These are phyloP conservation scores for Simmondsia chinensis DNA, from an alignment of 148 eudicot species.

Conservation along the genomic window DNA sequence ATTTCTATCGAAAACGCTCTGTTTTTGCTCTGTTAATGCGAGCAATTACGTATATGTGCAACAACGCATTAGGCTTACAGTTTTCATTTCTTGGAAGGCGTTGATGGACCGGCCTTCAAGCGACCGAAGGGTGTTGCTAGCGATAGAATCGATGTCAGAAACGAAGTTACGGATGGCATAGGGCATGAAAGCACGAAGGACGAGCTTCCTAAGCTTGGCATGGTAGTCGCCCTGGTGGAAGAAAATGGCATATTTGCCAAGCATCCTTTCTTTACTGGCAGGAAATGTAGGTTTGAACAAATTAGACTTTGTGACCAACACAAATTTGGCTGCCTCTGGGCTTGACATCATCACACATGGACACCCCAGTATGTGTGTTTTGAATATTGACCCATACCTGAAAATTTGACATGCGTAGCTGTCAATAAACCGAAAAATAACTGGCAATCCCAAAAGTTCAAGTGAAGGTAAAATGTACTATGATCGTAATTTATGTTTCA, in stretches of 20 bases:
- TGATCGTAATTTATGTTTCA: no score
- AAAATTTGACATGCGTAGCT: no score
- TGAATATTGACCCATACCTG: slow-evolving; percentile 86
- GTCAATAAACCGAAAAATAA: no score
- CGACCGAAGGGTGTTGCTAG: slow-evolving; percentile 30
- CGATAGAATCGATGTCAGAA: slow-evolving; percentile 50
- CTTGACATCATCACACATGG: slow-evolving; percentile 89
- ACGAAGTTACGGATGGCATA: slow-evolving; percentile 47
- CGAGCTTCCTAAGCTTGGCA: slow-evolving; percentile 54
- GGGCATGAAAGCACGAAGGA: slow-evolving; percentile 66
- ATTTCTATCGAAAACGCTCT: no score
- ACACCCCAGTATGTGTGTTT: slow-evolving; percentile 80
- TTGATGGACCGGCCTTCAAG: slow-evolving; percentile 46
- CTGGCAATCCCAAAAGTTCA: no score
- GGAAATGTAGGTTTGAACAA: slow-evolving; percentile 96
- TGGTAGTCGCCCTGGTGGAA: slow-evolving; percentile 92
- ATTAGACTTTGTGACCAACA: slow-evolving; percentile 52
- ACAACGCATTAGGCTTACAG: slow-evolving; percentile 23
- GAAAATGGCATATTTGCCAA: slow-evolving; percentile 90
- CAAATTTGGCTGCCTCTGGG: slow-evolving; percentile 74
- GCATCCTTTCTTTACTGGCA: slow-evolving; percentile 89
- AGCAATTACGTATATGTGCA: not conserved
- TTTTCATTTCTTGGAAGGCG: slow-evolving; percentile 87
- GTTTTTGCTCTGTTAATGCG: slow-evolving; percentile 18
- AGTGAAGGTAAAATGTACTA: no score